Base-by-base conservation (phyloP, 331 rosid species). In the Acacia concinna region DNA sequence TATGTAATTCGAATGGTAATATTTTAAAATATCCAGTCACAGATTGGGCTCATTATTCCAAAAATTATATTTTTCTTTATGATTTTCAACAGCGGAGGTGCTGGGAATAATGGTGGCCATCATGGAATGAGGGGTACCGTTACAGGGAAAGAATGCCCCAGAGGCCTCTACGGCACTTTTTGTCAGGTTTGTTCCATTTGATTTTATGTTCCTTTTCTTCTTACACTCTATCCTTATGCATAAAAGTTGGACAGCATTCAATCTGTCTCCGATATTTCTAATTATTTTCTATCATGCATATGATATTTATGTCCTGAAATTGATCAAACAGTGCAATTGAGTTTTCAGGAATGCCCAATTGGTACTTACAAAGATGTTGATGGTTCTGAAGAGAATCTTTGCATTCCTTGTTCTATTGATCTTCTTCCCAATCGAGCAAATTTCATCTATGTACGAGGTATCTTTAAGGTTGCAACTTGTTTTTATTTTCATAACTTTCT, bases 391-490 rank as follows among this genome's bases (percentile, higher is more conserved):
- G 81, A 64, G 67, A 38, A 80, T 84, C 98, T 94, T 85, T 94
- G 98, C 84, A 77, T 83, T 74, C 97, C 97, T 73, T 94, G 98
- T 85, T 81, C 98, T 57, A 90, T 94, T 80, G 97, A 89, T 87
- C 93, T 86, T 84, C 95, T 94, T 87, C 98, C 98, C 59, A 89
- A 85, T 77, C 97, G 98, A 76, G 97, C 97, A 6, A 88, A 90
- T 79, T 94, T 91, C 90, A 92, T 94, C 54, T 89, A 94, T 68
- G 81, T 81, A 79, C 92, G 98, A 89, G 98, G 98, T 94, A 90
- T 76, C 66, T 81, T 76, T 78, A 78, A 76, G 77, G 46, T 64
- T 68, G 18, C 25, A 27, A 38, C 60, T 76, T 78, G 30, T 27
- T 63, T 78, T 75, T 35, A 68, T 65, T 41, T 51, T 72, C 65